Evolutionary conservation across 768 basidiomycete species (phyloP).

Genomic region (Gautieria morchelliformis): DNA sequence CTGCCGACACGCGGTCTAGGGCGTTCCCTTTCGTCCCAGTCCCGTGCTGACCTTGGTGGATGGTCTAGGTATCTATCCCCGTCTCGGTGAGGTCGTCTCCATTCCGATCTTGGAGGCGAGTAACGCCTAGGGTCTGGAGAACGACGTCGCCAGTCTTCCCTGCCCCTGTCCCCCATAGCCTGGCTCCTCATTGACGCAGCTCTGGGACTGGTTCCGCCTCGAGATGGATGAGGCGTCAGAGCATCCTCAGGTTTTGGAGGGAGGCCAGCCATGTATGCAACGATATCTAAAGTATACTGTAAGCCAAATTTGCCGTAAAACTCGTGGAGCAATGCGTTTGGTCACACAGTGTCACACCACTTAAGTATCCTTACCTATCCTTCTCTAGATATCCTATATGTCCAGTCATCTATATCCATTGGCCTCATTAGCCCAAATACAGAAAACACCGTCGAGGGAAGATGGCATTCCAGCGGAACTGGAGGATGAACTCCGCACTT

Average conservation of each 20-base stretch:
- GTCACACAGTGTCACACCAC: constrained; percentile 6
- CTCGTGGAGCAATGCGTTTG: too few relatives aligned
- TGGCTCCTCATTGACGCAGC: not conserved
- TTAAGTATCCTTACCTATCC: too few relatives aligned
- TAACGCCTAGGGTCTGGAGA: constrained; percentile 4
- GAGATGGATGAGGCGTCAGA: not conserved
- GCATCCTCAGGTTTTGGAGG: constrained; percentile 9
- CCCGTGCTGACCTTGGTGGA: not conserved
- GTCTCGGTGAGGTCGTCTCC: not conserved
- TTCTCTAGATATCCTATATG: constrained; percentile 29
- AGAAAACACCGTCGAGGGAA: constrained; percentile 66
- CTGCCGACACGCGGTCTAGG: not conserved
- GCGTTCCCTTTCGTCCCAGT: constrained; percentile 1
- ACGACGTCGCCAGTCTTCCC: constrained; percentile 7
- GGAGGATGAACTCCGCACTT: constrained; percentile 83
- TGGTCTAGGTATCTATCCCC: not conserved
- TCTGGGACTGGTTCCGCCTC: constrained; percentile 1
- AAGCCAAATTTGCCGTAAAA: too few relatives aligned
- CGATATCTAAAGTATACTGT: not conserved
- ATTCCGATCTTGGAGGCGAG: not conserved
- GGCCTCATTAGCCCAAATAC: constrained; percentile 70
- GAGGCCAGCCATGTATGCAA: constrained; percentile 4
- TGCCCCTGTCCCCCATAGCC: not conserved
- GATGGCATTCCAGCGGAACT: constrained; percentile 76
- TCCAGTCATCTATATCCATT: constrained; percentile 61